Evolutionary conservation across 1,284 basidiomycete species (phyloP), one percentile per base, ranked within the genome.

Genomic region (Jaminaea rosea): DNA sequence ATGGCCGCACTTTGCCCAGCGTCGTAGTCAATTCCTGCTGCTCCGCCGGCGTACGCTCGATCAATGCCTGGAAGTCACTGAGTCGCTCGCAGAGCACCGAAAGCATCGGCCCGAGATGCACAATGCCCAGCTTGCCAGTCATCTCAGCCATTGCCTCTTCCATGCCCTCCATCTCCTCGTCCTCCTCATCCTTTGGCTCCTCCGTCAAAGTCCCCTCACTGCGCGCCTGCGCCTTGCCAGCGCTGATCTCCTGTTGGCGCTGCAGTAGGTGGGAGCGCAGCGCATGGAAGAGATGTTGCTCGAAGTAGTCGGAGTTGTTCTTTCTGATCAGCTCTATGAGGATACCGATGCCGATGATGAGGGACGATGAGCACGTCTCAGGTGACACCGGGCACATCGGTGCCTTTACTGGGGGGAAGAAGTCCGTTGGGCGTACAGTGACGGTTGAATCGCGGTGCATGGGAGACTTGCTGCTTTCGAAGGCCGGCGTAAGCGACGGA

Each of bases 241-340:
- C 66, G 1, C 61, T 57, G 11, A 72, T 73, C 46, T 85, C 83
- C 61, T 89, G 87, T 67, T 89, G 87, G 5, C 90, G 81, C 53
- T 85, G 83, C 59, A 94, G 90, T 26, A 96, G 80, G 44, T 88
- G 82, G 72, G 92, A 90, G 46, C 91, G 84, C 39, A 96, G 77
- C 1, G 88, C 91, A 73, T 96, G 90, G 77, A 96, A 94, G n/a
- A 97, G 80, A 75, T 93, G 94, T 13, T 92, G 93, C 77, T 99
- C 94, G 70, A 94, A 93, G 74, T 92, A 96, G 75, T 99, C 93
- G 48, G 91, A 93, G 76, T 98, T 98, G 76, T 98, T 98, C 75
- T 97, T 92, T 50, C 94, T 83, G 63, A 99, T 97, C 32, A 99
- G 81, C 75, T 99, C 94, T 65, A 96, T 87, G 59, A 97, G 80